phyloP scores from a whole-genome alignment of 768 basidiomycete species.

The Phanerodontia chrysosporium region DNA sequence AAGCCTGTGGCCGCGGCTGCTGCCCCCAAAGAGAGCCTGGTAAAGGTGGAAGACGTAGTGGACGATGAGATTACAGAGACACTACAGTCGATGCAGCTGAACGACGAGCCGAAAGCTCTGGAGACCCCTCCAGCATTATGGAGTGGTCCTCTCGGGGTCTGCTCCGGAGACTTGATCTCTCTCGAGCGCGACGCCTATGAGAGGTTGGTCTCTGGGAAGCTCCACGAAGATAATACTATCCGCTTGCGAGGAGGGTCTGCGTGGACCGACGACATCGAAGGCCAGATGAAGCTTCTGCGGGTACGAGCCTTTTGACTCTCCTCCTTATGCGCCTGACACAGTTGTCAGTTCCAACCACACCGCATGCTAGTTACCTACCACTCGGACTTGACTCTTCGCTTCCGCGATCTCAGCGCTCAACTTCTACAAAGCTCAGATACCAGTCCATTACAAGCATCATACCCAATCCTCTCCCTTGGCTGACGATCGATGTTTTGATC shows the following conservation, averaged over 20 bases:
- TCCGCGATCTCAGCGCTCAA: constrained; percentile 73
- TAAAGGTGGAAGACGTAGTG: constrained; percentile 17
- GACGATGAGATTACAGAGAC: constrained; percentile 39
- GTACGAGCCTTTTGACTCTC: constrained; percentile 27
- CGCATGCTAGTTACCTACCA: constrained; percentile 64
- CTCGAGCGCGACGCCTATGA: constrained; percentile 47
- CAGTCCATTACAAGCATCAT: constrained; percentile 53
- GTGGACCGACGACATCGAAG: constrained; percentile 52
- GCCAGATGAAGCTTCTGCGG: constrained; percentile 49
- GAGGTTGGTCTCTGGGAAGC: constrained; percentile 26
- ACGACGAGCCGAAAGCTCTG: constrained; percentile 34
- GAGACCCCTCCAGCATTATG: constrained; percentile 34
- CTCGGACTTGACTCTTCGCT: constrained; percentile 58
- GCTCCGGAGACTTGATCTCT: constrained; percentile 41
- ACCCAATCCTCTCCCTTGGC: constrained; percentile 60
- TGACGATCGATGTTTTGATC: constrained; percentile 55
- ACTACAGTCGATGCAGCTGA: constrained; percentile 33
- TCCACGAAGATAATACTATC: constrained; percentile 17
- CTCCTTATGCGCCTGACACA: background rate
- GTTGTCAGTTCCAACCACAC: constrained; percentile 52
- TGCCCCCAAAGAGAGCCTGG: background rate
- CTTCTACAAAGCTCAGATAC: constrained; percentile 46
- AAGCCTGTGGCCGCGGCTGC: background rate
- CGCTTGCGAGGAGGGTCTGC: constrained; percentile 49
- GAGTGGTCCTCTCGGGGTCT: constrained; percentile 34